Evolutionary conservation across 352 stramenopile species (phyloP), one percentile per base, ranked within the genome.

Genomic region (Saprolegnia diclina): DNA sequence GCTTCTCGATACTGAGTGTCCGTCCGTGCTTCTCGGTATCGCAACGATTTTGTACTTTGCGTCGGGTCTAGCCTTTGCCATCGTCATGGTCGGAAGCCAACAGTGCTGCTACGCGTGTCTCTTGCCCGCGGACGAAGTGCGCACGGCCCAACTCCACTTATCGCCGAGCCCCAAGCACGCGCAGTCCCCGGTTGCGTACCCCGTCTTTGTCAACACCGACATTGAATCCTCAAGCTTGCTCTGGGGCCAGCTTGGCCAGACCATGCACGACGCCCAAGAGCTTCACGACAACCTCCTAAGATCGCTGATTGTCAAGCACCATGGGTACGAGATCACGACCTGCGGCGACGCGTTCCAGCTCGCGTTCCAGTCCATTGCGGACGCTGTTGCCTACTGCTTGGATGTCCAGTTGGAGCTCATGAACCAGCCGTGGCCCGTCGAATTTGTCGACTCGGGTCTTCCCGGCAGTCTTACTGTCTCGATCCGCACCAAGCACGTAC

Each of bases 201-300:
- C 85, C 0, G 78, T 91, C 22, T 92, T 92, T 52, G 83, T 92
- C 29, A 82, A 81, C 40, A 92, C 85, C 1, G 85, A 92, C 42
- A 92, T 92, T 56, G 85, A 92, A 63, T 79, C 78, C 7, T 90
- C 81, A 5, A 92, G 83, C 67, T 80, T 80, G 4, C 42, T 92
- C 38, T 92, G 85, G 85, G 82, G 64, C 0, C 67, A 78, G 42
- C 57, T 87, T 22, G 77, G 85, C 64, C 76, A 80, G 22, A 52
- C 82, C 19, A 71, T 75, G n/a, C 50, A 71, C 52, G 4, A 48
- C 61, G 38, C 81, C 14, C 79, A 83, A 44, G 76, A 85, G 38
- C 66, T 85, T n/a, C 81, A 89, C 56, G 80, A 89, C 19, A 78
- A 81, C 35, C 67, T 88, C 56, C 73, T 87, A 22, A 71, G 77